phyloP scores from a whole-genome alignment of 164 flowering plant species.

The Aristolochia fimbriata region DNA sequence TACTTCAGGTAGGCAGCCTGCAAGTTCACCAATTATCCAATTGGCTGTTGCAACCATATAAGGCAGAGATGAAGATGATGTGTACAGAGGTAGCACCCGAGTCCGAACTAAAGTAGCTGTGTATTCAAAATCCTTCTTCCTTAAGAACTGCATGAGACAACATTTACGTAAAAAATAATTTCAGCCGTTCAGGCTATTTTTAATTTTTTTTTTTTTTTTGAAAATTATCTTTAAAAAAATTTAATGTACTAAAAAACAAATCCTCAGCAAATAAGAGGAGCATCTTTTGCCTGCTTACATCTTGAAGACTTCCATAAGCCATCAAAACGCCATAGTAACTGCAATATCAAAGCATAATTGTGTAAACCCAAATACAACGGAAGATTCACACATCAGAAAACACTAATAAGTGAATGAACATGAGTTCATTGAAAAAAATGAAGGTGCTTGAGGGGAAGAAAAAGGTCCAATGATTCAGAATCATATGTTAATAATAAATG shows the following conservation, averaged over 20 bases:
- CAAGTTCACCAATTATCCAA: constrained; percentile 84
- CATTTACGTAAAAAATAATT: neutral
- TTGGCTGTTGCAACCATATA: constrained; percentile 71
- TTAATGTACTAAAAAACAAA: neutral
- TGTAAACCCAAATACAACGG: constrained; percentile 2
- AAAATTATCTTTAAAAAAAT: neutral
- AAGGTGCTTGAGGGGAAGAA: neutral
- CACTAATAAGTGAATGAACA: neutral
- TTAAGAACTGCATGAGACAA: constrained; percentile 39
- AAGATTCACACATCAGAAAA: neutral
- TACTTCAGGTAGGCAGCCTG: constrained; percentile 63
- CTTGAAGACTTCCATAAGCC: constrained; percentile 75
- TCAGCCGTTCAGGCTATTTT: neutral
- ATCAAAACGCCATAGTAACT: constrained; percentile 79
- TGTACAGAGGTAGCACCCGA: constrained; percentile 58
- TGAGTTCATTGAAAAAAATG: neutral
- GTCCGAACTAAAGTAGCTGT: constrained; percentile 32
- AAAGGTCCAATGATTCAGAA: neutral
- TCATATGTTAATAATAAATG: neutral
- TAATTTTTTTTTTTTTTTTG: too few relatives aligned
- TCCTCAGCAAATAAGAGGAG: constrained; percentile 1
- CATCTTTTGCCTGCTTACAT: constrained; percentile 33
- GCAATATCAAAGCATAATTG: constrained; percentile 12
- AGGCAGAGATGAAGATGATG: constrained; percentile 23
- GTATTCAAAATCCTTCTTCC: constrained; percentile 42